These are phyloP conservation scores for Scutellaria barbata DNA, from an alignment of 257 asterid genomes.

Conservation along the genomic window DNA sequence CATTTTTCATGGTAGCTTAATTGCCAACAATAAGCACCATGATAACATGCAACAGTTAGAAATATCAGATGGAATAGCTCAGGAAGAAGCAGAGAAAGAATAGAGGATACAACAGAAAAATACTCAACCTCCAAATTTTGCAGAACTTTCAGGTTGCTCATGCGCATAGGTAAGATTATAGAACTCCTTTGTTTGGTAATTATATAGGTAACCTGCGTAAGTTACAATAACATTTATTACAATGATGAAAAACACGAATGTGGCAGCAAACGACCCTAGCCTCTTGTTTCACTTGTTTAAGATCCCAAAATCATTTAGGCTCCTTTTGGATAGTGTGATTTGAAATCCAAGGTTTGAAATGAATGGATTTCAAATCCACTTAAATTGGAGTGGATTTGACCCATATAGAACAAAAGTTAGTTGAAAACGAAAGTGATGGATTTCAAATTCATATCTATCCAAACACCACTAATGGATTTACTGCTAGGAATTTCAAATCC, in stretches of 20 bases:
- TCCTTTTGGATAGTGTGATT: no score
- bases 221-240: slow-evolving; percentile 29
- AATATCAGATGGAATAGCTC: slow-evolving; percentile 16
- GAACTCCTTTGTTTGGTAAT: slow-evolving; percentile 95
- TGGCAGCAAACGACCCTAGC: slow-evolving; percentile 22
- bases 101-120: slow-evolving; percentile 17
- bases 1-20: slow-evolving; percentile 12
- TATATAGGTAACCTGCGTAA: slow-evolving; percentile 89
- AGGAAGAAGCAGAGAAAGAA: slow-evolving; percentile 5
- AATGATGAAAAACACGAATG: slow-evolving; percentile 26
- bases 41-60: slow-evolving; percentile 2
- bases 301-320: slow-evolving; percentile 9
- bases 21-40: slow-evolving; percentile 23
- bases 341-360: no score
- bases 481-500: no score
- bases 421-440: no score
- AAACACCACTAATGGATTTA: no score
- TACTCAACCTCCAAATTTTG: slow-evolving; percentile 83
- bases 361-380: no score
- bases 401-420: no score
- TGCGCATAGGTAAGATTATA: slow-evolving; percentile 95
- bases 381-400: no score
- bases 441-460: no score
- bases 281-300: slow-evolving; percentile 23
- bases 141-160: slow-evolving; percentile 92